Percentiles rank a stretch among this genome's conserved stretches.
These are phyloP conservation scores for Senecio squalidus DNA, from an alignment of 140 eudicot genomes.

Conservation along the genomic window DNA sequence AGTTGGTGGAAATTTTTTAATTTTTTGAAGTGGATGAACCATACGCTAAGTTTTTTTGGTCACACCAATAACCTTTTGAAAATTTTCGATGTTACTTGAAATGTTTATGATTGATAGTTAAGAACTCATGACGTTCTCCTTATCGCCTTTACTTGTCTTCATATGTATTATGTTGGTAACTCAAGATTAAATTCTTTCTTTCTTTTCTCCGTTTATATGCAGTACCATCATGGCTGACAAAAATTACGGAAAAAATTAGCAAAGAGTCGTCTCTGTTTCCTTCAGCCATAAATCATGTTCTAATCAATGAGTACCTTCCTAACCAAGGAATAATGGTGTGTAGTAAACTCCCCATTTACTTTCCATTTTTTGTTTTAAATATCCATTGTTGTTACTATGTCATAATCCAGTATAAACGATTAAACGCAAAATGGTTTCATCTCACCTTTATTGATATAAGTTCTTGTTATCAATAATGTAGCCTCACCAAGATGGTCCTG, in stretches of 20 bases:
- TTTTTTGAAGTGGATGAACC: too few species aligned
- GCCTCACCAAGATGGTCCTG: conserved; percentile 96
- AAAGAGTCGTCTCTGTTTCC: conserved; percentile 55
- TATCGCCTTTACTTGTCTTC: too few species aligned
- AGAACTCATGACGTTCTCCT: too few species aligned
- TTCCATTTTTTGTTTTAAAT: not conserved
- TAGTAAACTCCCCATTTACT: not conserved
- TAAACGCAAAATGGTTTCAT: not conserved
- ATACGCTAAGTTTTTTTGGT: too few species aligned
- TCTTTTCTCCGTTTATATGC: conserved; percentile 30
- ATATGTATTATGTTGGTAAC: not conserved
- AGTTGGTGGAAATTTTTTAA: too few species aligned
- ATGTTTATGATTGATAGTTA: too few species aligned
- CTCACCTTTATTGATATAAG: conserved; percentile 13
- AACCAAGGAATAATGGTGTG: conserved; percentile 86
- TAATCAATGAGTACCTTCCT: conserved; percentile 83
- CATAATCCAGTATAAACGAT: not conserved
- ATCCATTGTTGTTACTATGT: conserved; percentile 5
- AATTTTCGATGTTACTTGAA: too few species aligned
- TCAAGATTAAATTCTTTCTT: not conserved
- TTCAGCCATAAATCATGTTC: conserved; percentile 77
- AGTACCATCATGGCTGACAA: conserved; percentile 88
- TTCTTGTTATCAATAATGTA: too few species aligned
- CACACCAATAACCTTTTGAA: too few species aligned
- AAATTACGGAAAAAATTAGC: conserved; percentile 41